Conservation (phyloP, 2,329 filamentous ascomycete species). For the Arthrobotrys sinensis region DNA sequence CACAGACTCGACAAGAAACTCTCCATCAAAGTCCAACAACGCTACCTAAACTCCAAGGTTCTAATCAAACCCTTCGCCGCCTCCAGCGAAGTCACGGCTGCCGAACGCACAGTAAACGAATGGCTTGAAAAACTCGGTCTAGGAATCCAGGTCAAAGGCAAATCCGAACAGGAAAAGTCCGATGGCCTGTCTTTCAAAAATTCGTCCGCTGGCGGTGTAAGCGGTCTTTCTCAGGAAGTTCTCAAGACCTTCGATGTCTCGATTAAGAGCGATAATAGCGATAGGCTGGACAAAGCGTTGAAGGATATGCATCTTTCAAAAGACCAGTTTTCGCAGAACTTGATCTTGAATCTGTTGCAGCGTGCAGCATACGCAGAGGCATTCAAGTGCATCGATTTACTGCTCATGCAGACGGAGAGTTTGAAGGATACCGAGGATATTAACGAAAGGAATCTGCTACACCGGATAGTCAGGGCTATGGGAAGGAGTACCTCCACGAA, state of each 20-base stretch:
- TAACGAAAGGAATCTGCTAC: conserved; percentile 92
- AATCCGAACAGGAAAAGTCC: conserved; percentile 70
- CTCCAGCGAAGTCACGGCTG: conserved; percentile 74
- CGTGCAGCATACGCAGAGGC: conserved; percentile 80
- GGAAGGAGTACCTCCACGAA: conserved; percentile 79
- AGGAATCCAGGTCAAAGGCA: conserved; percentile 70
- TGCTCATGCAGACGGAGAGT: conserved; percentile 78
- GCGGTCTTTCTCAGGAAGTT: conserved; percentile 78
- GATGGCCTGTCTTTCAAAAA: conserved; percentile 48
- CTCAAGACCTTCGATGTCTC: conserved; percentile 78
- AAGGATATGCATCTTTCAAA: conserved; percentile 73
- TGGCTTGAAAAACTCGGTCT: conserved; percentile 90
- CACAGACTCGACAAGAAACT: conserved; percentile 86
- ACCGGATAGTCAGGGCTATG: conserved; percentile 92
- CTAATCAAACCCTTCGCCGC: conserved; percentile 90
- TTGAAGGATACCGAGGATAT: conserved; percentile 92
- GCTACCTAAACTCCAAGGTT: conserved; percentile 91
- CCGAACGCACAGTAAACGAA: conserved; percentile 83
- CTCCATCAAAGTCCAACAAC: conserved; percentile 81
- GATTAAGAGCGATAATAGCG: conserved; percentile 72
- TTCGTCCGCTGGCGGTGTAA: conserved; percentile 73
- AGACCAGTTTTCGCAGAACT: conserved; percentile 72
- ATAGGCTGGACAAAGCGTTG: conserved; percentile 69
- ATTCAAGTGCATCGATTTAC: conserved; percentile 78
- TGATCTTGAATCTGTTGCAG: conserved; percentile 83